These are phyloP conservation scores for Albugo laibachii DNA, from an alignment of 352 stramenopile genomes.

Conservation along the genomic window DNA sequence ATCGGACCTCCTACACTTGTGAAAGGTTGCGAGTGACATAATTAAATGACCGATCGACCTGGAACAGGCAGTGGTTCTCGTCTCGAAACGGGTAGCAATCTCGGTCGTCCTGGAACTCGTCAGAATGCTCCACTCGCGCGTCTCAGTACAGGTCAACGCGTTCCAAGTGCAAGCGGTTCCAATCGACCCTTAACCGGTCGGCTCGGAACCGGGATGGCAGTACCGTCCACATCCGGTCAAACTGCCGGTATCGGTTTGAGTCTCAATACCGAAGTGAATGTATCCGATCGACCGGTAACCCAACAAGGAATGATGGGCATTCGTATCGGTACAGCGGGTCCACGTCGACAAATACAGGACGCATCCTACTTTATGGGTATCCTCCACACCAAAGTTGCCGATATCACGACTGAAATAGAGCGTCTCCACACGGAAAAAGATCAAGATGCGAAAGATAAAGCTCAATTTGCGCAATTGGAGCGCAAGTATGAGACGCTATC, in stretches of 20 bases:
- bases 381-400: constrained; percentile 78
- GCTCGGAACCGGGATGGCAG: constrained; percentile 29
- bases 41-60: constrained; percentile 14
- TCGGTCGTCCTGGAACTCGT: constrained; percentile 26
- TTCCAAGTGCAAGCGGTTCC: neutral
- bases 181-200: constrained; percentile 28
- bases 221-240: constrained; percentile 38
- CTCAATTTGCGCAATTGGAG: constrained; percentile 73
- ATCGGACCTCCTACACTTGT: too few species aligned
- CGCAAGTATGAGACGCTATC: constrained; percentile 56
- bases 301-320: constrained; percentile 87
- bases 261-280: constrained; percentile 81
- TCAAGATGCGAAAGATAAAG: constrained; percentile 73
- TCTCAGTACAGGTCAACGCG: constrained; percentile 31
- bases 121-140: constrained; percentile 18
- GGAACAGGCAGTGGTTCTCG: constrained; percentile 34
- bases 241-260: constrained; percentile 52
- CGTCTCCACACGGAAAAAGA: constrained; percentile 69
- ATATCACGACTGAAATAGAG: constrained; percentile 68
- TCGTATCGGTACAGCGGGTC: constrained; percentile 44
- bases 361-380: constrained; percentile 79
- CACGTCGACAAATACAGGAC: constrained; percentile 72
- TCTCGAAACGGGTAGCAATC: constrained; percentile 22
- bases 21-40: too few species aligned
- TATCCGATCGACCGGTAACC: constrained; percentile 82